Evolutionary conservation across 768 basidiomycete genomes (phyloP), one percentile per base, ranked within the genome.

Genomic region (Rhizopogon salebrosus): DNA sequence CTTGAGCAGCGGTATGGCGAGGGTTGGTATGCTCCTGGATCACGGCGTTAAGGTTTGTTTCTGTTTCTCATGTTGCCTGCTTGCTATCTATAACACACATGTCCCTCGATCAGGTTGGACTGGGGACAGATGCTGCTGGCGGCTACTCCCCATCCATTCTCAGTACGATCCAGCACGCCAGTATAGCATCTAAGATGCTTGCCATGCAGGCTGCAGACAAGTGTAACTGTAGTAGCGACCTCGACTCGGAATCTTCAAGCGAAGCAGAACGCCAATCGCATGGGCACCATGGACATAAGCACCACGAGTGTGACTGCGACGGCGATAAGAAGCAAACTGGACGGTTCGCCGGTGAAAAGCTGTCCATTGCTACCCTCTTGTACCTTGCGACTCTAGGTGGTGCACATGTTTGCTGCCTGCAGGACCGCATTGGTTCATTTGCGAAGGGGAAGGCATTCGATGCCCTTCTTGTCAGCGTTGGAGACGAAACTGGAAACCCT

Each of bases 91-190:
- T 37, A 62, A 48, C 31, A 31, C 31, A 45, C 18, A 24, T 26
- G 18, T 1, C 14, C 23, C 7, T 54, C n/a, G 24, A 48, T 41
- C 34, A 94, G 92, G 90, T 98, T 55, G 92, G 93, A 16, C 73
- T 98, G n/a, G 95, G 95, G 2, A 95, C 95, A 48, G 93, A 95
- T 64, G 85, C 89, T 50, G 88, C 92, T 1, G 95, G 95, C 10
- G 95, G 95, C 4, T 91, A 83, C 67, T 82, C 81, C 9, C 76
- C 84, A 3, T 95, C 92, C 4, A 88, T 98, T 54, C 75, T 97
- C 55, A 80, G 76, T 22, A 76, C 79, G 14, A 77, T 94, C 43
- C 87, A 85, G 65, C 79, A 89, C 71, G 80, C 87, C 39, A 82
- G 89, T 72, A 80, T 87, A 43, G 83, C 88, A 14, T 87, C 92